Percentiles rank a stretch among this genome's conserved stretches.
Evolutionary conservation across 2,329 filamentous ascomycete genomes (phyloP).

Genomic region (Arthrobotrys sinensis): DNA sequence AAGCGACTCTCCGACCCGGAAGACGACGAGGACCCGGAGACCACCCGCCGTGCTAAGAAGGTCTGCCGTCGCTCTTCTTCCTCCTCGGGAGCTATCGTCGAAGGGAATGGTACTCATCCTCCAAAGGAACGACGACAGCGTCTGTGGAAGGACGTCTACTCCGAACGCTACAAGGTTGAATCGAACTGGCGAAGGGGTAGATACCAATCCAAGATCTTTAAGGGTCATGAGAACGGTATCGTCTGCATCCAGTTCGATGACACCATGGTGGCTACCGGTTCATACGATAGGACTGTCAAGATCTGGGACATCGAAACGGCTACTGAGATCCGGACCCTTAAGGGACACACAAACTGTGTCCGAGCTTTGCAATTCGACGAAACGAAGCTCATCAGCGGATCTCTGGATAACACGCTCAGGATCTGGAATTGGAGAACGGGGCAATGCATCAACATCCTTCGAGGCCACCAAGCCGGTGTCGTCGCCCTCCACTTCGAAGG

Average conservation of each 20-base stretch:
- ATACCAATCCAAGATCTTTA: constrained; percentile 85
- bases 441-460: constrained; percentile 84
- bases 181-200: constrained; percentile 98
- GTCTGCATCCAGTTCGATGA: constrained; percentile 85
- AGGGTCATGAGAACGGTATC: constrained; percentile 76
- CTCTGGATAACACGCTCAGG: constrained; percentile 87
- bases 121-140: constrained; percentile 69
- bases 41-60: constrained; percentile 55
- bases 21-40: constrained; percentile 67
- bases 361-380: constrained; percentile 94
- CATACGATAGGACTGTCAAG: constrained; percentile 94
- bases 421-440: constrained; percentile 98
- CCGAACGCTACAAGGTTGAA: constrained; percentile 93
- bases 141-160: constrained; percentile 98
- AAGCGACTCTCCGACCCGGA: constrained; percentile 55
- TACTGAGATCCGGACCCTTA: constrained; percentile 85
- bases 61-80: constrained; percentile 44
- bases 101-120: constrained; percentile 69
- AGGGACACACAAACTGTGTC: constrained; percentile 85
- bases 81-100: constrained; percentile 59
- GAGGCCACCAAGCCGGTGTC: constrained; percentile 84
- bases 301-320: constrained; percentile 96
- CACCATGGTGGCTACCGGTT: constrained; percentile 90
- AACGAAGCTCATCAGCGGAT: constrained; percentile 89
- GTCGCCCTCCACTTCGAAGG: constrained; percentile 90